Conservation (phyloP, 257 asterid genomes). For the Petrea volubilis region DNA sequence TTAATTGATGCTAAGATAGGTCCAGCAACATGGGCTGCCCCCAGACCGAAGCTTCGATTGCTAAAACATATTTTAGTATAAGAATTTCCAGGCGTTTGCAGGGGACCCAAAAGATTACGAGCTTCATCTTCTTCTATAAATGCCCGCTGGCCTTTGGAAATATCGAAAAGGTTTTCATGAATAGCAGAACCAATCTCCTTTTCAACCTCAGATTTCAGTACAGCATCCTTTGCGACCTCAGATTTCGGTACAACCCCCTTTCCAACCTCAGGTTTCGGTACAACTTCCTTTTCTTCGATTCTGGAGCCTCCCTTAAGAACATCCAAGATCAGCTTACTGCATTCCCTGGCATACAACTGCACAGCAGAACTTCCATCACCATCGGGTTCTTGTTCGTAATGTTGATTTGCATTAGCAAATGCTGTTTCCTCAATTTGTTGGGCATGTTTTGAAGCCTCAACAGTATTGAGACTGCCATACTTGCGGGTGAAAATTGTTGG, state of each 20-base stretch:
- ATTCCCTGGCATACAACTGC: constrained; percentile 89
- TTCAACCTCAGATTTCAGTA: constrained; percentile 34
- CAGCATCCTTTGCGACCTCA: constrained; percentile 19
- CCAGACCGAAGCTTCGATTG: constrained; percentile 87
- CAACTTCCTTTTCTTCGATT: constrained; percentile 36
- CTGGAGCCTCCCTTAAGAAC: constrained; percentile 60
- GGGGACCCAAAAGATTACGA: constrained; percentile 66
- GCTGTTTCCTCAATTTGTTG: constrained; percentile 75
- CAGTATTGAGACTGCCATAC: constrained; percentile 63
- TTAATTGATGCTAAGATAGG: constrained; percentile 75
- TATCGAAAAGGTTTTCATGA: constrained; percentile 59
- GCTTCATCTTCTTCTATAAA: constrained; percentile 87
- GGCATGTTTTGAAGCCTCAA: constrained; percentile 65
- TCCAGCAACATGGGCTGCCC: constrained; percentile 79
- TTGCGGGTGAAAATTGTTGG: constrained; percentile 92
- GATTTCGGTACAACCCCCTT: constrained; percentile 12
- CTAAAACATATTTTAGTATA: constrained; percentile 83
- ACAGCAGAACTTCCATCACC: constrained; percentile 98
- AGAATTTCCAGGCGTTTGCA: constrained; percentile 67
- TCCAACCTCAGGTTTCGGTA: constrained; percentile 33
- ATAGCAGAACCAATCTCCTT: constrained; percentile 33
- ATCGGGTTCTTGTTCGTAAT: constrained; percentile 78
- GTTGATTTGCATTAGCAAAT: constrained; percentile 57
- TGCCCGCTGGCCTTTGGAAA: constrained; percentile 82
- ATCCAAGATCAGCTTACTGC: constrained; percentile 82